Evolutionary conservation across 2,329 filamentous ascomycete genomes (phyloP).

Genomic region (Colletotrichum shisoi): DNA sequence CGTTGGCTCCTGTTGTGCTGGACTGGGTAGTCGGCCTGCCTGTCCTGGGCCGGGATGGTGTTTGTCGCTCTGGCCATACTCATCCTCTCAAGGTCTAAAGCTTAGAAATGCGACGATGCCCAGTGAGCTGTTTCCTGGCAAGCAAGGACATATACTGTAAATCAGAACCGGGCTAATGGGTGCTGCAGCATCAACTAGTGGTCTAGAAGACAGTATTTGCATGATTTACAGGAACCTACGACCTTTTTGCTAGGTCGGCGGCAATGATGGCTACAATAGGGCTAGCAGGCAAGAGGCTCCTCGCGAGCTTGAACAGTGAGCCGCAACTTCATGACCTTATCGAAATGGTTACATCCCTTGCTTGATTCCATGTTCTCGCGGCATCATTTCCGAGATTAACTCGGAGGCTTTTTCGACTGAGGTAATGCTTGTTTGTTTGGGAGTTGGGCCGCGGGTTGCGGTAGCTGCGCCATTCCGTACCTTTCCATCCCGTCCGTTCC

Average conservation of each 20-base stretch:
- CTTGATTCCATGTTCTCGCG: not conserved
- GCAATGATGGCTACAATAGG: slow-evolving; percentile 18
- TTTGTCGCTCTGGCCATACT: too few species aligned
- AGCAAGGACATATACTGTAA: slow-evolving; percentile 22
- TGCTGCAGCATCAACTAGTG: slow-evolving; percentile 11
- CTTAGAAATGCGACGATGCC: slow-evolving; percentile 25
- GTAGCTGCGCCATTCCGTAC: slow-evolving; percentile 33
- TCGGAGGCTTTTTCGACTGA: not conserved
- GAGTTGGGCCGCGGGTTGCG: slow-evolving; percentile 15
- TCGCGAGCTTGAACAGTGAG: slow-evolving; percentile 5
- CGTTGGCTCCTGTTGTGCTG: not conserved
- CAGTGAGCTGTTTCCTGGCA: slow-evolving; percentile 29
- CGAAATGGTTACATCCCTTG: slow-evolving; percentile 12
- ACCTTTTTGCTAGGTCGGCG: slow-evolving; percentile 8
- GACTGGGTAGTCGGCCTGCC: not conserved
- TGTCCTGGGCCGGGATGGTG: slow-evolving; percentile 1
- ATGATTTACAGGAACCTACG: not conserved
- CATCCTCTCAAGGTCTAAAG: too few species aligned
- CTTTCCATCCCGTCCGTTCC: slow-evolving; percentile 29
- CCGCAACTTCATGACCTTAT: slow-evolving; percentile 16
- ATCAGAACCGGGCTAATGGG: slow-evolving; percentile 14
- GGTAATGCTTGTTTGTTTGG: slow-evolving; percentile 26
- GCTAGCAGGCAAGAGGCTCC: too few species aligned
- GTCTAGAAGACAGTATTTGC: slow-evolving; percentile 12
- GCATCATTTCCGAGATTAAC: not conserved